Evolutionary conservation across 1,284 basidiomycete genomes (phyloP).

Genomic region (Mycosarcoma mackinlayi): DNA sequence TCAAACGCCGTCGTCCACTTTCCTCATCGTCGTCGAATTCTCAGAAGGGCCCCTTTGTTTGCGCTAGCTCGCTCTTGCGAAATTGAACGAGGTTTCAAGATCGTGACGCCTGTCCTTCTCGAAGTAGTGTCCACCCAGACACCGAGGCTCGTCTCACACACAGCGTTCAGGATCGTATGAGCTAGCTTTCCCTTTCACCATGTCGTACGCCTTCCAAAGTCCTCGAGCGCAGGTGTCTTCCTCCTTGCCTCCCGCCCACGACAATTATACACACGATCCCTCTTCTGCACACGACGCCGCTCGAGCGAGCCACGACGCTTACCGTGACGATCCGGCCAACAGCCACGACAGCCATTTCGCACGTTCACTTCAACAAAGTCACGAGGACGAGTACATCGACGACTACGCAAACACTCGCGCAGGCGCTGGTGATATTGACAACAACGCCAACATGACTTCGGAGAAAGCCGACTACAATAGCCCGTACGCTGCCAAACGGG

Average conservation of each 20-base stretch:
- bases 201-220: slow-evolving; percentile 51
- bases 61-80: slow-evolving; percentile 5
- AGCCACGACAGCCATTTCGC: slow-evolving; percentile 28
- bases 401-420: slow-evolving; percentile 19
- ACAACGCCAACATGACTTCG: slow-evolving; percentile 15
- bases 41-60: neutral
- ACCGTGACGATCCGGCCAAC: slow-evolving; percentile 23
- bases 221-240: slow-evolving; percentile 31
- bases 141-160: neutral
- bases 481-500: slow-evolving; percentile 33
- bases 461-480: slow-evolving; percentile 30
- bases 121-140: neutral
- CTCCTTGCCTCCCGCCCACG: slow-evolving; percentile 13
- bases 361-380: slow-evolving; percentile 11
- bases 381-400: slow-evolving; percentile 9
- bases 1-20: neutral
- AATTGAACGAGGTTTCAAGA: neutral
- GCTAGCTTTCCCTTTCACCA: slow-evolving; percentile 5
- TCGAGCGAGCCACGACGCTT: slow-evolving; percentile 8
- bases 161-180: too few relatives aligned
- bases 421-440: slow-evolving; percentile 12
- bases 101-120: slow-evolving; percentile 2
- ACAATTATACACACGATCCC: slow-evolving; percentile 29
- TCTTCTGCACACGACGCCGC: slow-evolving; percentile 14
- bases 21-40: neutral